phyloP scores from a whole-genome alignment of 2,329 filamentous ascomycete species.

The Alternaria brassicicola region DNA sequence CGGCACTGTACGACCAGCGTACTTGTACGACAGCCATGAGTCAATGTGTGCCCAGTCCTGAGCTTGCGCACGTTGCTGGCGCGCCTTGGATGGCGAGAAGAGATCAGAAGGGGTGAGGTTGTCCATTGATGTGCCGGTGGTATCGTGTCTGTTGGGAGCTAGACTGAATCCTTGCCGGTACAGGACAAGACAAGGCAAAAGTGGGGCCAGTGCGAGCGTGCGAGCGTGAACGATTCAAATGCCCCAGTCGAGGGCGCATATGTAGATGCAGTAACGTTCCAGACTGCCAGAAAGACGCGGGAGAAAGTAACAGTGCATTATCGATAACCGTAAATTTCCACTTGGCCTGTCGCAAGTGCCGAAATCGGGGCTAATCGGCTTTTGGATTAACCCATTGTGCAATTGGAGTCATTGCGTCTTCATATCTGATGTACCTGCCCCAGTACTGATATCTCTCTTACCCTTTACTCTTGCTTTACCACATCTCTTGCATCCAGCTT shows the following conservation, averaged over 20 bases:
- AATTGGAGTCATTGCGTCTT: constrained; percentile 19
- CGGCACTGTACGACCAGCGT: constrained; percentile 70
- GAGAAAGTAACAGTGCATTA: constrained; percentile 28
- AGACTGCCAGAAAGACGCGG: constrained; percentile 13
- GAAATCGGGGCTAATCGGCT: constrained; percentile 40
- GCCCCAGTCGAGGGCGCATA: constrained; percentile 6
- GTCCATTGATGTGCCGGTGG: constrained; percentile 35
- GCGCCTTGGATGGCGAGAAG: constrained; percentile 67
- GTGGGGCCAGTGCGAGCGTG: constrained; percentile 5
- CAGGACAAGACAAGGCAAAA: neutral
- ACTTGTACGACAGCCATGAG: constrained; percentile 73
- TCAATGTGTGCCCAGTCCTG: constrained; percentile 93
- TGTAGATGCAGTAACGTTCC: constrained; percentile 8
- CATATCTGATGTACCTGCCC: constrained; percentile 10
- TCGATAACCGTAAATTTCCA: constrained; percentile 43
- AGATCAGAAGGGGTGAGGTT: constrained; percentile 53
- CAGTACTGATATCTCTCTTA: constrained; percentile 3
- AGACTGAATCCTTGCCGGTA: constrained; percentile 1
- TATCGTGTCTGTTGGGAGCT: constrained; percentile 1
- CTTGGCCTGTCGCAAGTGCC: constrained; percentile 26
- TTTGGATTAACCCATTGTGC: constrained; percentile 14
- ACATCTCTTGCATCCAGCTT: neutral
- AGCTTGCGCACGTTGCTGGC: constrained; percentile 78
- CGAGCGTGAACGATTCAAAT: constrained; percentile 1
- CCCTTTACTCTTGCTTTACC: constrained; percentile 3